Evolutionary conservation across 1,284 basidiomycete species (phyloP), one percentile per base, ranked within the genome.

Genomic region (Melanopsichium pennsylvanicum): DNA sequence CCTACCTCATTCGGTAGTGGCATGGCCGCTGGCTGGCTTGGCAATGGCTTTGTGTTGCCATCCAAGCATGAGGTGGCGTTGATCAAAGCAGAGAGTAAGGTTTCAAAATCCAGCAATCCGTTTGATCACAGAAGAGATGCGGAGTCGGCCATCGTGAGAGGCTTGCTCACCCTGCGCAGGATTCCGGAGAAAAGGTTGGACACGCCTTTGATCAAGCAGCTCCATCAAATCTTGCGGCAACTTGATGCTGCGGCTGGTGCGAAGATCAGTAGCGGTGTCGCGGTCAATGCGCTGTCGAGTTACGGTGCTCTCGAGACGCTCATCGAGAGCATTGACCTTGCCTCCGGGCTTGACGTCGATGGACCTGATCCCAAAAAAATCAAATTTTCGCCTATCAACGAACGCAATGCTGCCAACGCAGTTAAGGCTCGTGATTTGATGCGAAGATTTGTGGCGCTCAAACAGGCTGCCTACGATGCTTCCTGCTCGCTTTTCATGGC

Each of bases 41-140:
- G 80, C 9, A 80, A 76, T 43, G 81, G 81, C 2, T 82, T 81
- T 39, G 78, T 77, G 15, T 70, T 79, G 34, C 76, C 81, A 0
- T 67, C 64, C 22, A 61, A 78, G 39, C 59, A 42, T 32, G 74
- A 77, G 48, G 58, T 68, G 15, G 58, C 49, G 4, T 38, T 70
- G 37, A 55, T 77, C 26, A 59, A 62, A 21, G 44, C 70, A 2
- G 64, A 72, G 42, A 41, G 59, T 27, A 62, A 60, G 31, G 68
- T 56, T 1, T 15, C 41, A 5, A 50, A 22, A 33, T 54, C 52
- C 45, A 61, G 32, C 54, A 72, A 72, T 27, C 64, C 73, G 2
- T 72, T 75, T 40, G 72, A 77, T 11, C 55, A 68, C 36, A 60
- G 56, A 4, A 58, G 52, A 19, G 74, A 74, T 13, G 58, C 69